phyloP scores from a whole-genome alignment of 306 rosid genomes.

The Fragaria ananassa region DNA sequence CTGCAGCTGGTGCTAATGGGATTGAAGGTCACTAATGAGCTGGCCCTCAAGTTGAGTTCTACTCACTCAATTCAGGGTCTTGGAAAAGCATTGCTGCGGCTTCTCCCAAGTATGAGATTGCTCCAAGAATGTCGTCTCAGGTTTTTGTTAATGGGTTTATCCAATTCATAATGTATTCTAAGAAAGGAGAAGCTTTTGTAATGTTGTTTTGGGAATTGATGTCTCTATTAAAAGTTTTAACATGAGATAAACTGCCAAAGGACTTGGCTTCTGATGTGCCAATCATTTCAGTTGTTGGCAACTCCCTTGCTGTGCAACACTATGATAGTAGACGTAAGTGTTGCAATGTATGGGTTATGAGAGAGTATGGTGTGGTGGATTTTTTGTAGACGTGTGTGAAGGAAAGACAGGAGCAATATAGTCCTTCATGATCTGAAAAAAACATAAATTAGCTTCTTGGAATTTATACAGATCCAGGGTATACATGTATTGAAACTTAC shows the following conservation, averaged over 20 bases:
- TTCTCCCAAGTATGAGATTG: neutral
- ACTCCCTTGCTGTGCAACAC: slow-evolving; percentile 1
- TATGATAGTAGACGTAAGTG: neutral
- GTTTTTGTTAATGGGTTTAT: slow-evolving; percentile 14
- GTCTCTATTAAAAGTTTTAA: slow-evolving; percentile 8
- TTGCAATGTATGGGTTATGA: slow-evolving; percentile 13
- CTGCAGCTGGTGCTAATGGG: neutral
- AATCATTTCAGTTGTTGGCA: neutral
- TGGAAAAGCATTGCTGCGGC: slow-evolving; percentile 3
- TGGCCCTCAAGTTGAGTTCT: slow-evolving; percentile 1
- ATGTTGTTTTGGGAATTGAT: slow-evolving; percentile 9
- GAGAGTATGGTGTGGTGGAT: slow-evolving; percentile 8
- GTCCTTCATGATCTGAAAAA: slow-evolving; percentile 5
- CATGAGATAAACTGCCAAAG: slow-evolving; percentile 8
- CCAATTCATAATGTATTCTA: neutral
- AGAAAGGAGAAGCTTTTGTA: neutral
- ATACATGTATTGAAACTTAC: neutral
- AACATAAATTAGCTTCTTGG: neutral
- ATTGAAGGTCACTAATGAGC: neutral
- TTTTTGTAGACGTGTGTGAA: neutral
- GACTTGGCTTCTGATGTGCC: neutral
- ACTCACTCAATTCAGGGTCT: slow-evolving; percentile 1
- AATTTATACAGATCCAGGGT: slow-evolving; percentile 4
- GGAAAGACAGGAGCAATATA: slow-evolving; percentile 1
- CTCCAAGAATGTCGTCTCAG: neutral